phyloP scores from a whole-genome alignment of 345 rosid species.

The Carallia pectinifolia region DNA sequence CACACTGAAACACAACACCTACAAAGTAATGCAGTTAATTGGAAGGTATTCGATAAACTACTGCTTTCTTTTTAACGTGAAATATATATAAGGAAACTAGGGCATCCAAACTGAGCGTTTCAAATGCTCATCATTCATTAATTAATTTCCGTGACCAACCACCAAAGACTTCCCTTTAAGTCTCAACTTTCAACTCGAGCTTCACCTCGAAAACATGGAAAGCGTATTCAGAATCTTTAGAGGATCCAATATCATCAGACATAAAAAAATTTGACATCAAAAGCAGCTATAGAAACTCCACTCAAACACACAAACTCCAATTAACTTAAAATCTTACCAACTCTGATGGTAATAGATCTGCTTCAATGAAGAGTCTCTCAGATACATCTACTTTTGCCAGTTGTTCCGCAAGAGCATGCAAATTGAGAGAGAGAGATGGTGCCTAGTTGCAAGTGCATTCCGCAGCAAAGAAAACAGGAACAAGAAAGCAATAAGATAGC shows the following conservation, averaged over 20 bases:
- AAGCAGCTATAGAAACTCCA: background rate
- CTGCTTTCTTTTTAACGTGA: too few species aligned
- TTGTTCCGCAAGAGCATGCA: conserved; percentile 59
- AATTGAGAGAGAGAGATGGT: conserved; percentile 62
- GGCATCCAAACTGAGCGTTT: too few species aligned
- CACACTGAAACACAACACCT: too few species aligned
- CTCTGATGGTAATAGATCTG: conserved; percentile 63
- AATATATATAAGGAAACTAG: too few species aligned
- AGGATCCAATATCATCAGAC: background rate
- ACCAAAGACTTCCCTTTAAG: too few species aligned
- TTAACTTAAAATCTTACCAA: conserved; percentile 40
- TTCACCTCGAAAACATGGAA: too few species aligned
- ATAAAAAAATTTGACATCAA: background rate
- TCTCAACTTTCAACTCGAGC: too few species aligned
- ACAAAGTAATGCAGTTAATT: too few species aligned
- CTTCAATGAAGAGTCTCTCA: conserved; percentile 66
- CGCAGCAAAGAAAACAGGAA: background rate
- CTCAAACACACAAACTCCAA: background rate
- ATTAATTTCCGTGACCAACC: too few species aligned
- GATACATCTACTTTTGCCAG: conserved; percentile 63
- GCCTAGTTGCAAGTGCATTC: conserved; percentile 36
- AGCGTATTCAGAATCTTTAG: too few species aligned
- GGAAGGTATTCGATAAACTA: too few species aligned
- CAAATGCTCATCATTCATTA: too few species aligned
- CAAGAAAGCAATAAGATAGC: background rate